phyloP scores from a whole-genome alignment of 2,329 filamentous ascomycete genomes.

The Tolypocladium guangdongense region DNA sequence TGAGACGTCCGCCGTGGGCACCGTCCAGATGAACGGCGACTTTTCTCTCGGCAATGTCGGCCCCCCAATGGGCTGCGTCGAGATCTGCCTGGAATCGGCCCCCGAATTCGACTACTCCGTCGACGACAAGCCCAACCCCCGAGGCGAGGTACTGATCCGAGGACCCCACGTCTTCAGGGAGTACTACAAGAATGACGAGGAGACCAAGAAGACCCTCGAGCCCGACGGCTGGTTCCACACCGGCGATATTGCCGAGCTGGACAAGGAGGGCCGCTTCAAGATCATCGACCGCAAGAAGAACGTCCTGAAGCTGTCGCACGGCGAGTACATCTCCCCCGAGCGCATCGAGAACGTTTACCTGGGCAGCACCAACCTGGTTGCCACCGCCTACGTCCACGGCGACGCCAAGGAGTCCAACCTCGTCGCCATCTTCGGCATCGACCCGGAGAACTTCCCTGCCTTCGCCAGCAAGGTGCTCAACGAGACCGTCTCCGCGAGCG shows the following conservation, averaged over 20 bases:
- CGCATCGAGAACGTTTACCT: slow-evolving; percentile 92
- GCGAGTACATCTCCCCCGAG: slow-evolving; percentile 96
- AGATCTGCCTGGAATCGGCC: slow-evolving; percentile 74
- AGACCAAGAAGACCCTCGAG: slow-evolving; percentile 74
- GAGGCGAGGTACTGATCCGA: slow-evolving; percentile 79
- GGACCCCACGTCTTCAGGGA: slow-evolving; percentile 72
- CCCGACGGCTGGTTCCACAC: slow-evolving; percentile 95
- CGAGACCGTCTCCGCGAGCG: slow-evolving; percentile 49
- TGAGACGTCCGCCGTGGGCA: slow-evolving; percentile 74
- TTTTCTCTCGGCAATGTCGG: slow-evolving; percentile 75
- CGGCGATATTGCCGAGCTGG: slow-evolving; percentile 80
- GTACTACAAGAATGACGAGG: slow-evolving; percentile 84
- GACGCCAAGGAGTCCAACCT: slow-evolving; percentile 72
- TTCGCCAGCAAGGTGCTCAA: slow-evolving; percentile 72
- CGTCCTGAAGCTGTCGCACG: slow-evolving; percentile 94
- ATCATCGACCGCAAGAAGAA: slow-evolving; percentile 98
- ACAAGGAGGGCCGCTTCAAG: slow-evolving; percentile 74
- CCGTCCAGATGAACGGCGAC: slow-evolving; percentile 61
- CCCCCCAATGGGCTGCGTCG: slow-evolving; percentile 52
- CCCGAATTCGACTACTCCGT: slow-evolving; percentile 90
- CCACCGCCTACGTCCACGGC: slow-evolving; percentile 81
- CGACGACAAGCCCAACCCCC: slow-evolving; percentile 78
- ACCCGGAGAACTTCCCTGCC: slow-evolving; percentile 70
- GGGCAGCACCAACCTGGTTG: slow-evolving; percentile 66
- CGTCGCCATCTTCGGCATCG: slow-evolving; percentile 79